A percentile compares a stretch with the other conserved stretches of the same genome.
Conservation (phyloP, 148 eudicot species). For the Nepenthes mirabilis region DNA sequence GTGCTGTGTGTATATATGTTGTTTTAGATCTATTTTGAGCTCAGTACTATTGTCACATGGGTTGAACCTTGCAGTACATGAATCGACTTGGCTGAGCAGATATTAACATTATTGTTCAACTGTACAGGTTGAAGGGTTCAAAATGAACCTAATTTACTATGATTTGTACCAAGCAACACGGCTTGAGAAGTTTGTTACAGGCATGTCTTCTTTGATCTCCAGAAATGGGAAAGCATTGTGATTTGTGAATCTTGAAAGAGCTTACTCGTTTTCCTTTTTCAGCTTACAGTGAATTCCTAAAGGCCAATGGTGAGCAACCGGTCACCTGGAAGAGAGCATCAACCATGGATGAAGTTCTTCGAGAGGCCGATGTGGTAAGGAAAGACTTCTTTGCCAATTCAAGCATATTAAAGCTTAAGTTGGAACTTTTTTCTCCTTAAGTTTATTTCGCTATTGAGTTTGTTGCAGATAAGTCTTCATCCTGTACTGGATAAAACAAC, state of each 20-base stretch:
- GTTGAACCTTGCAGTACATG: not conserved
- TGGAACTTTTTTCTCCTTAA: not conserved
- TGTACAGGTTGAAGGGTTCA: constrained; percentile 94
- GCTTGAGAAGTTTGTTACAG: constrained; percentile 92
- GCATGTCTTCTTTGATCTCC: constrained; percentile 19
- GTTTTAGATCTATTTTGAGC: too few relatives aligned
- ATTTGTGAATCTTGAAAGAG: not conserved
- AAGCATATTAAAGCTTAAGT: too few relatives aligned
- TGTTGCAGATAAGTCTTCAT: constrained; percentile 80
- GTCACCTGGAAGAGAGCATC: constrained; percentile 96
- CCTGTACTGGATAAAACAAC: constrained; percentile 92
- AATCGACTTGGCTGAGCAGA: not conserved
- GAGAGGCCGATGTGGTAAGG: constrained; percentile 73
- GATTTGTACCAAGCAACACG: constrained; percentile 94
- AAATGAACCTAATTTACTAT: constrained; percentile 91
- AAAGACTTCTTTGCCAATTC: not conserved
- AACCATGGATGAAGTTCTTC: constrained; percentile 89
- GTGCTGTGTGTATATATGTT: too few relatives aligned
- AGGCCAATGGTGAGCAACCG: constrained; percentile 85
- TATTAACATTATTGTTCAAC: not conserved
- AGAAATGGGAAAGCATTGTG: not conserved
- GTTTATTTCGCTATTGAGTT: not conserved
- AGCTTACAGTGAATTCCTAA: constrained; percentile 92
- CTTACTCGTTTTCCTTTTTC: constrained; percentile 7
- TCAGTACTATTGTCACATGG: not conserved